These are phyloP conservation scores for Aquanectria penicillioides DNA, from an alignment of 2,329 filamentous ascomycete species.

Conservation along the genomic window DNA sequence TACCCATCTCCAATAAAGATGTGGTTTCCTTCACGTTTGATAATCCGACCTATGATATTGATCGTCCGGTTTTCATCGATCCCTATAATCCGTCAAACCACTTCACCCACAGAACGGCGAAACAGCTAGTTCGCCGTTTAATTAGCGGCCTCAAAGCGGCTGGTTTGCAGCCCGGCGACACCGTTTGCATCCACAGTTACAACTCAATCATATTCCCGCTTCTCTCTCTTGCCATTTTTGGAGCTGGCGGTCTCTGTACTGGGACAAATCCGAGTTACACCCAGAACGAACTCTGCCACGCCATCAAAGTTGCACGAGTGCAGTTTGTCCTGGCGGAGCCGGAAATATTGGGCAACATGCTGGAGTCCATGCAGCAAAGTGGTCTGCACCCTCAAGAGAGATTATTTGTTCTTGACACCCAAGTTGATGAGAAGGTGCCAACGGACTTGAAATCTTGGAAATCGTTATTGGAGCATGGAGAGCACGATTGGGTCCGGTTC, in stretches of 20 bases:
- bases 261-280: conserved; percentile 7
- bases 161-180: background rate
- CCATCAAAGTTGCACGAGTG: background rate
- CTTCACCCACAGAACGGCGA: background rate
- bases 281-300: background rate
- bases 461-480: background rate
- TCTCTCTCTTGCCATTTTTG: background rate
- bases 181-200: conserved; percentile 4
- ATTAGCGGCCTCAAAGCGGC: background rate
- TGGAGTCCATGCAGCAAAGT: background rate
- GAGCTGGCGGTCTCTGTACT: background rate
- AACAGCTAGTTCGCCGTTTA: background rate
- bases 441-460: background rate
- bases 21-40: background rate
- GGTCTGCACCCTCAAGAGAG: background rate
- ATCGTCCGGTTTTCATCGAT: background rate
- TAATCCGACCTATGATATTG: background rate
- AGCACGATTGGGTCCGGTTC: conserved; percentile 1
- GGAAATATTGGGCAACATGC: background rate
- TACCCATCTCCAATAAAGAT: background rate
- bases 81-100: background rate
- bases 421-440: background rate
- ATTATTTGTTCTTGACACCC: background rate
- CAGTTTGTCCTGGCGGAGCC: background rate
- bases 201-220: background rate